A percentile compares a stretch with the other conserved stretches of the same genome.
These are phyloP conservation scores for Hanseniaspora pseudoguilliermondii DNA, from an alignment of 805 yeast genomes.

Conservation along the genomic window DNA sequence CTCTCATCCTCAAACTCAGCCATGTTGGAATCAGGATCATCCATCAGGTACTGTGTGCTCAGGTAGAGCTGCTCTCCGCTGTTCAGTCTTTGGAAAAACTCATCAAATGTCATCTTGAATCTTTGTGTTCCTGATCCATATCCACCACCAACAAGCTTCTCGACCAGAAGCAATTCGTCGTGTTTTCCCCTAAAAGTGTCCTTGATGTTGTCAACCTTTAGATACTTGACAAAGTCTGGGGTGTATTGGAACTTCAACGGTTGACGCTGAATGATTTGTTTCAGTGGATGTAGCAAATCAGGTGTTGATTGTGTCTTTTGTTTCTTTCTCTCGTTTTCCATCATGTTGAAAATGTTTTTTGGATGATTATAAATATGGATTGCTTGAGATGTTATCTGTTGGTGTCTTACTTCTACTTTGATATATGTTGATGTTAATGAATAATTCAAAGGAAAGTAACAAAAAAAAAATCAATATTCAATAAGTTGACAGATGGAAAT, in stretches of 20 bases:
- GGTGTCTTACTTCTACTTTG: too few relatives aligned
- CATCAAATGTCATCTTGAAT: slow-evolving; percentile 36
- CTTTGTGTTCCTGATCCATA: slow-evolving; percentile 55
- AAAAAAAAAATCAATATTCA: too few relatives aligned
- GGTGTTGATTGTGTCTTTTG: neutral
- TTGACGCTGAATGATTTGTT: neutral
- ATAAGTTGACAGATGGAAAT: too few relatives aligned
- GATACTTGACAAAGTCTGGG: neutral
- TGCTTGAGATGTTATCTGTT: too few relatives aligned
- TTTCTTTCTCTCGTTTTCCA: neutral
- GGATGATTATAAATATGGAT: too few relatives aligned
- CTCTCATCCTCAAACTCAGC: slow-evolving; percentile 20
- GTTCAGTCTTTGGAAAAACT: slow-evolving; percentile 37
- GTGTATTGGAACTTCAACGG: slow-evolving; percentile 4
- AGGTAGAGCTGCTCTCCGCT: slow-evolving; percentile 35
- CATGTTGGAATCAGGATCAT: slow-evolving; percentile 26
- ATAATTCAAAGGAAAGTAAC: too few relatives aligned
- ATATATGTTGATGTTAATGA: too few relatives aligned
- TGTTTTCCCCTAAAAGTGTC: neutral
- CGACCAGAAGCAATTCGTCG: slow-evolving; percentile 33
- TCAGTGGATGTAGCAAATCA: neutral
- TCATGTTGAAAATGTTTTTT: neutral
- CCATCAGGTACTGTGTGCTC: slow-evolving; percentile 56
- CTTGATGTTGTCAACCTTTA: neutral
- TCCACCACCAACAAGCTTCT: slow-evolving; percentile 45